Percentiles rank a stretch among this genome's conserved stretches.
phyloP scores from a whole-genome alignment of 371 early-diverging fungal genomes.

The Rhizopus stolonifer region DNA sequence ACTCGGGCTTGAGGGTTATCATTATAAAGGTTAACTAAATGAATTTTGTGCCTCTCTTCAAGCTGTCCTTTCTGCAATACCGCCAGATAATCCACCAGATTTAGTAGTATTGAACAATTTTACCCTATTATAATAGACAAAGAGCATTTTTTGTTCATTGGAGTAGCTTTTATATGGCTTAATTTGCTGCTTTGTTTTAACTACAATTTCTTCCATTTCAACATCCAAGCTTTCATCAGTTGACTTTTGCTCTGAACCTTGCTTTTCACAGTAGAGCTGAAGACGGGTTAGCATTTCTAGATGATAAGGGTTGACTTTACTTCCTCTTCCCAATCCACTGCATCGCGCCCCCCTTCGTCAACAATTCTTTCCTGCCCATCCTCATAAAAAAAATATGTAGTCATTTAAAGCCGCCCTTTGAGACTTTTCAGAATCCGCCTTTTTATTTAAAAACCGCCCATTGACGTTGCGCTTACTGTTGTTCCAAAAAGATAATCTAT shows the following conservation, averaged over 20 bases:
- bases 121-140: constrained; percentile 16
- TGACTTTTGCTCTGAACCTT: constrained; percentile 10
- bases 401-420: too few species aligned
- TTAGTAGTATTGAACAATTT: constrained; percentile 16
- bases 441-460: too few species aligned
- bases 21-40: constrained; percentile 12
- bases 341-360: constrained; percentile 6
- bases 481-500: too few species aligned
- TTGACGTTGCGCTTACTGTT: too few species aligned
- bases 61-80: constrained; percentile 15
- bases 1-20: constrained; percentile 11
- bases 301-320: constrained; percentile 7
- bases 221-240: constrained; percentile 13
- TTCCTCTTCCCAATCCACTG: constrained; percentile 15
- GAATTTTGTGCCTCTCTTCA: constrained; percentile 11
- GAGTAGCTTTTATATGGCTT: constrained; percentile 12
- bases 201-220: constrained; percentile 16
- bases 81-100: constrained; percentile 16
- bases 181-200: constrained; percentile 7
- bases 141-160: constrained; percentile 15
- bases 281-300: constrained; percentile 6
- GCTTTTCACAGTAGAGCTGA: constrained; percentile 1
- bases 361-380: constrained; percentile 16
- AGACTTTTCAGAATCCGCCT: too few species aligned
- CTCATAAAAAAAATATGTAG: constrained; percentile 15